Conservation (phyloP, 73 alveolate species). For the Stentor roeselii region DNA sequence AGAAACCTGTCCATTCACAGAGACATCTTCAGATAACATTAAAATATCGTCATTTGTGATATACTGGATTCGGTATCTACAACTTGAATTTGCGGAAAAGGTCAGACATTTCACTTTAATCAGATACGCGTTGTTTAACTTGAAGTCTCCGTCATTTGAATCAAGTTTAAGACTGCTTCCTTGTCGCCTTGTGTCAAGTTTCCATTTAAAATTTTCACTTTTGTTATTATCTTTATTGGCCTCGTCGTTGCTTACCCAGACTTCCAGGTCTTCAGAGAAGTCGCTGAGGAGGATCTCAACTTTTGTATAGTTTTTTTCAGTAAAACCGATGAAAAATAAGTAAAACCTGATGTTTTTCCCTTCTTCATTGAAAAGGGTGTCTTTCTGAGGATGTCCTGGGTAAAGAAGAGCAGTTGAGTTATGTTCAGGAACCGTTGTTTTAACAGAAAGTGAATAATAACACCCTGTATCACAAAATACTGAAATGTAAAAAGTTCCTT, state of each 20-base stretch:
- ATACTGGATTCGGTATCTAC: background rate
- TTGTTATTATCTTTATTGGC: background rate
- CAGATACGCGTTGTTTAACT: background rate
- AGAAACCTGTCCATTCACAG: background rate
- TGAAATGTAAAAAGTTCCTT: background rate
- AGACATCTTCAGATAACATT: constrained; percentile 14
- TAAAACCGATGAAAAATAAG: background rate
- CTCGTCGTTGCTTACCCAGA: background rate
- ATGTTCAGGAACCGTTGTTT: background rate
- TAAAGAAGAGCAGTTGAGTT: constrained; percentile 6
- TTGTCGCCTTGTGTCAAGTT: background rate
- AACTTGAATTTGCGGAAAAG: background rate
- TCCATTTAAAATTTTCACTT: constrained; percentile 1
- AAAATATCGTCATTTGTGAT: background rate
- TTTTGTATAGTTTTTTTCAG: background rate
- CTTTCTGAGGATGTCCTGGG: constrained; percentile 29
- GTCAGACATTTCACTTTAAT: background rate
- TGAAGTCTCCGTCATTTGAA: constrained; percentile 5
- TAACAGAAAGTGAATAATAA: background rate
- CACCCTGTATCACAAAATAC: background rate
- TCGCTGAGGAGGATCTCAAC: background rate
- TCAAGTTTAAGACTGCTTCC: background rate
- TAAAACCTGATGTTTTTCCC: background rate
- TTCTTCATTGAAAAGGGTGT: background rate
- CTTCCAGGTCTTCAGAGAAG: too few species aligned